phyloP scores from a whole-genome alignment of 2,329 filamentous ascomycete genomes.

The Trichoderma arundinaceum region DNA sequence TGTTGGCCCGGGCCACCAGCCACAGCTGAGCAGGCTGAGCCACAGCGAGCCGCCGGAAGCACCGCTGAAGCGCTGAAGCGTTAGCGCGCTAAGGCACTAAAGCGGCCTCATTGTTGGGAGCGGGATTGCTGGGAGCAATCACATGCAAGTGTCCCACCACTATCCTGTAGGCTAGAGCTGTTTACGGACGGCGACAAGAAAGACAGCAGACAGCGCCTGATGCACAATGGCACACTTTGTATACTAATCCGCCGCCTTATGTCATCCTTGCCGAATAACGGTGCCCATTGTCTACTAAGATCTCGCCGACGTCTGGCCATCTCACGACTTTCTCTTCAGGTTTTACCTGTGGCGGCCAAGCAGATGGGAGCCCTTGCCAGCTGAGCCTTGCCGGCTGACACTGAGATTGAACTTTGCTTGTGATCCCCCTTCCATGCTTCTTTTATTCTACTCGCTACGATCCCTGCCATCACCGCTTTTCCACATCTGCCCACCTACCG shows the following conservation, averaged over 20 bases:
- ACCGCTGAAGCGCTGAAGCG: conserved; percentile 1
- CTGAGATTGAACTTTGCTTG: background rate
- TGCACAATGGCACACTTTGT: conserved; percentile 1
- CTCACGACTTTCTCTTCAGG: background rate
- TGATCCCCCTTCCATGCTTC: background rate
- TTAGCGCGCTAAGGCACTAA: background rate
- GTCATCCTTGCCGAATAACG: conserved; percentile 32
- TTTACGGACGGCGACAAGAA: background rate
- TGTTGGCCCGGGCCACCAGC: conserved; percentile 9
- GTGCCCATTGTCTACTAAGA: background rate
- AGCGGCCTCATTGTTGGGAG: background rate
- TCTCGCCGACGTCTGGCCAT: conserved; percentile 17
- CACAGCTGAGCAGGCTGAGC: conserved; percentile 20
- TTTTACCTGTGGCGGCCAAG: conserved; percentile 1
- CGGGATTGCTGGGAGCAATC: conserved; percentile 25
- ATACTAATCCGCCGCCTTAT: conserved; percentile 28
- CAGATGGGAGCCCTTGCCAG: conserved; percentile 12
- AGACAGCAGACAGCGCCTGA: conserved; percentile 1
- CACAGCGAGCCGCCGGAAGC: conserved; percentile 10
- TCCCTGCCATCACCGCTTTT: conserved; percentile 20
- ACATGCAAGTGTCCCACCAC: conserved; percentile 28
- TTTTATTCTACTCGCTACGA: background rate
- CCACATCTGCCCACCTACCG: background rate
- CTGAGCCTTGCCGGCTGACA: background rate
- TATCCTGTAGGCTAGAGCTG: no score